Percentiles rank a stretch among this genome's conserved stretches.
phyloP scores from a whole-genome alignment of 2,329 filamentous ascomycete species.

The Trichothecium roseum region DNA sequence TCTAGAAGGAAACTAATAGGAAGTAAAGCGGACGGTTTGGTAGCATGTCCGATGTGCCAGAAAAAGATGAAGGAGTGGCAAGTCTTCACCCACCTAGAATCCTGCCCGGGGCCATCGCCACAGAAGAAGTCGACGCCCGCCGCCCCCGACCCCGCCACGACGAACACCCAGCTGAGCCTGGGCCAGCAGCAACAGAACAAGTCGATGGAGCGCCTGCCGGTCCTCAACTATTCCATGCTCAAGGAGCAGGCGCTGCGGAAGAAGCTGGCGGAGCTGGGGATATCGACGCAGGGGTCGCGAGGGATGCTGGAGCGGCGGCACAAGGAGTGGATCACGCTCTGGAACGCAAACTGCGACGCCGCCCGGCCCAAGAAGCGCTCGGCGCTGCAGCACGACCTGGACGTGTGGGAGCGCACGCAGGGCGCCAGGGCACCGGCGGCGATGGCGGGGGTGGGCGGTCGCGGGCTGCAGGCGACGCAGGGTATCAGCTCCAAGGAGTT shows the following conservation, averaged over 20 bases:
- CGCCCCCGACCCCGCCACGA: not conserved
- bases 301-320: slow-evolving; percentile 68
- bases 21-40: slow-evolving; percentile 58
- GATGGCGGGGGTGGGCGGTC: no score
- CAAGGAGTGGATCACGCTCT: slow-evolving; percentile 87
- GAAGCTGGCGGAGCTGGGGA: slow-evolving; percentile 71
- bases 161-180: slow-evolving; percentile 5
- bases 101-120: slow-evolving; percentile 33
- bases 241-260: slow-evolving; percentile 69
- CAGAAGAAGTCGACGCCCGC: no score
- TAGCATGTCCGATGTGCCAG: slow-evolving; percentile 74
- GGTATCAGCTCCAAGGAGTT: slow-evolving; percentile 81
- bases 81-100: slow-evolving; percentile 76
- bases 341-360: slow-evolving; percentile 95
- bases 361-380: slow-evolving; percentile 56
- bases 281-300: slow-evolving; percentile 60
- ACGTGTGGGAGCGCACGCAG: slow-evolving; percentile 78
- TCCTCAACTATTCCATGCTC: slow-evolving; percentile 78
- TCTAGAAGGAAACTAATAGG: not conserved
- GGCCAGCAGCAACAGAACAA: slow-evolving; percentile 19
- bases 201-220: slow-evolving; percentile 56
- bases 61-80: slow-evolving; percentile 67
- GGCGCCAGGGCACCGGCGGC: slow-evolving; percentile 45
- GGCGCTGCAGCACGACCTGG: slow-evolving; percentile 69
- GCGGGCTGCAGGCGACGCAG: slow-evolving; percentile 24